phyloP scores from a whole-genome alignment of 2,329 filamentous ascomycete species.

The Aspergillus sp. region DNA sequence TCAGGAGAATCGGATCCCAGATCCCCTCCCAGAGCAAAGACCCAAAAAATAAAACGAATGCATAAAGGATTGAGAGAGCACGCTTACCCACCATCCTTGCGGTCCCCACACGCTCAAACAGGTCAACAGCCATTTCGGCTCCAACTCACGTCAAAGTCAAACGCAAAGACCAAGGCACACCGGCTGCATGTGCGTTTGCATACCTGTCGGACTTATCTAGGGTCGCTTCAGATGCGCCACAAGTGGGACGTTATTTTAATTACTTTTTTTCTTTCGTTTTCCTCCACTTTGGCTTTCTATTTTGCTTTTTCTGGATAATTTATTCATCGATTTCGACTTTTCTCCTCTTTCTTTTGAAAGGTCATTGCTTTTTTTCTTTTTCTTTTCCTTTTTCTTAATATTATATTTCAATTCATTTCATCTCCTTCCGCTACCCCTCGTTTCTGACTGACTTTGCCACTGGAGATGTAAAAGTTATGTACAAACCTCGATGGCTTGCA shows the following conservation, averaged over 20 bases:
- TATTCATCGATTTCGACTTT: not conserved
- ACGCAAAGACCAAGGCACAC: not conserved
- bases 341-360: not conserved
- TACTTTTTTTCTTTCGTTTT: not conserved
- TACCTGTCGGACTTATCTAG: not conserved
- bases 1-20: not conserved
- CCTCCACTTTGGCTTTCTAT: not conserved
- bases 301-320: not conserved
- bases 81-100: not conserved
- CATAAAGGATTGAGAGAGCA: not conserved
- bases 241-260: not conserved
- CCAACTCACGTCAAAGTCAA: not conserved
- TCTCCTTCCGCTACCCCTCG: not conserved
- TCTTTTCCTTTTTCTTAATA: not conserved
- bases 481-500: not conserved
- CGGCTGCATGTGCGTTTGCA: constrained; percentile 2
- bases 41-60: no score
- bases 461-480: not conserved
- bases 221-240: not conserved
- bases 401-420: not conserved
- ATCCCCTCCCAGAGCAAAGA: not conserved
- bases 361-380: no score
- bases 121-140: not conserved
- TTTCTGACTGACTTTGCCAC: not conserved
- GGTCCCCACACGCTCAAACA: not conserved